Conservation (phyloP, 192 early-diverging fungal species). For the Pilaira anomala region DNA sequence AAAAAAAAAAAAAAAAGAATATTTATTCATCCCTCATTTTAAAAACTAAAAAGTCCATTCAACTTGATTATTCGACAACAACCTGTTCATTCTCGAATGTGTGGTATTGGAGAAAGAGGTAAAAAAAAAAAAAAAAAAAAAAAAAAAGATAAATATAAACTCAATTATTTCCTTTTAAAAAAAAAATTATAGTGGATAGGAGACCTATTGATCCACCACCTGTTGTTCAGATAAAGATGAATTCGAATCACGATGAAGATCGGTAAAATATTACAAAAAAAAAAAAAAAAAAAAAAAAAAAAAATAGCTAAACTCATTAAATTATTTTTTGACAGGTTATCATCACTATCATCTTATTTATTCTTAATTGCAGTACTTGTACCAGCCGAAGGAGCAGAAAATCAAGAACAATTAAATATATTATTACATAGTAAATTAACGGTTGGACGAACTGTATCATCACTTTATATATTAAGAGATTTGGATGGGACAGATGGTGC, state of each 20-base stretch:
- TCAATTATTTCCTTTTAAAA: no score
- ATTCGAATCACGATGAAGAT: neutral
- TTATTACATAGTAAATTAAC: constrained; percentile 72
- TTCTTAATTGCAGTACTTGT: constrained; percentile 91
- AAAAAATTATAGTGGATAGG: constrained; percentile 53
- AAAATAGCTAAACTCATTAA: constrained; percentile 1
- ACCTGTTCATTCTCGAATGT: constrained; percentile 91
- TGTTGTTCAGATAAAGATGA: constrained; percentile 50
- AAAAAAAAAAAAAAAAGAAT: neutral
- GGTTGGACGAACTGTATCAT: constrained; percentile 88
- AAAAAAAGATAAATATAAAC: constrained; percentile 1
- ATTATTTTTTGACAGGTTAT: constrained; percentile 4
- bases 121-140: constrained; percentile 6
- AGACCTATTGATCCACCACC: constrained; percentile 77
- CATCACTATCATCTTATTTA: constrained; percentile 65
- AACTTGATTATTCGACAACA: constrained; percentile 73
- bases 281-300: neutral
- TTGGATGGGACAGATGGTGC: constrained; percentile 78
- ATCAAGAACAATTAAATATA: constrained; percentile 53
- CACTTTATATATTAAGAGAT: constrained; percentile 81
- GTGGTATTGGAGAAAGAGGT: constrained; percentile 91
- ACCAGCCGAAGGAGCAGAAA: constrained; percentile 57
- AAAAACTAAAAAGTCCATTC: constrained; percentile 31
- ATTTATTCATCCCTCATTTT: neutral
- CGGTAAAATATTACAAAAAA: neutral